Percentiles rank a stretch among this genome's conserved stretches.
These are phyloP conservation scores for Ceratonia siliqua DNA, from an alignment of 306 rosid species.

Conservation along the genomic window DNA sequence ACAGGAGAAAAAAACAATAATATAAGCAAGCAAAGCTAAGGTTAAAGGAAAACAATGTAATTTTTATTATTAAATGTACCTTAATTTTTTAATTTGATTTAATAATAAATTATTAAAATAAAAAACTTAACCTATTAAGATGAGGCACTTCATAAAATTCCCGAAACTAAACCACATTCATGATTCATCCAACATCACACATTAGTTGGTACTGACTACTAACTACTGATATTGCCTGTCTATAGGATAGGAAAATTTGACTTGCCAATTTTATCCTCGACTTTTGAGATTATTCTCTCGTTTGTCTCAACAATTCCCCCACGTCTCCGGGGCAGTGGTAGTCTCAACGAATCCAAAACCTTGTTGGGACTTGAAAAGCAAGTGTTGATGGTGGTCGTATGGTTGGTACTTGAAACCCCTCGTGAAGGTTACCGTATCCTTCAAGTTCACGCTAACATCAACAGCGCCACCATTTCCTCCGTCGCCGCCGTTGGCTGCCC, in stretches of 20 bases:
- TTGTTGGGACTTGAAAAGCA: conserved; percentile 52
- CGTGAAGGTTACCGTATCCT: conserved; percentile 68
- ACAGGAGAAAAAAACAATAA: background rate
- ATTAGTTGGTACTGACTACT: no score
- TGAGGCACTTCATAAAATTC: no score
- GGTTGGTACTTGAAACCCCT: conserved; percentile 41
- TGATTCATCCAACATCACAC: conserved; percentile 20
- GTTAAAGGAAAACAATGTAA: background rate
- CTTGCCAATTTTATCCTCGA: conserved; percentile 27
- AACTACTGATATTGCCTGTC: no score
- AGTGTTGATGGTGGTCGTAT: conserved; percentile 34
- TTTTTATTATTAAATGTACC: no score
- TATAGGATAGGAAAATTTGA: background rate
- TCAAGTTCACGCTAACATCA: conserved; percentile 48
- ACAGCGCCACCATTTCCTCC: conserved; percentile 22
- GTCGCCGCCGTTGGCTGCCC: conserved; percentile 28
- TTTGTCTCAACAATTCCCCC: conserved; percentile 53
- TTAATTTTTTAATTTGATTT: no score
- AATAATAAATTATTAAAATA: no score
- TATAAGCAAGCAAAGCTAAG: background rate
- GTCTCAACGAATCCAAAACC: conserved; percentile 66
- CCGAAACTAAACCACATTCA: conserved; percentile 18
- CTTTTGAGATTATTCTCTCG: background rate
- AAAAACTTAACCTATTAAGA: no score
- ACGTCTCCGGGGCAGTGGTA: conserved; percentile 56